phyloP scores from a whole-genome alignment of 78 protist species.

The Dictyostelium discoideum region dicty_2.7 NC_007091.3:376001-376500 shows the following conservation, averaged over 20 bases:
- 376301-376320: background rate
- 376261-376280: constrained; percentile 6
- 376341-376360: background rate
- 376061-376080: background rate
- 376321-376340: background rate
- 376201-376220: background rate
- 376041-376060: background rate
- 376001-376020: background rate
- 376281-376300: background rate
- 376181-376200: background rate
- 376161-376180: background rate
- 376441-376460: background rate
- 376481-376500: background rate
- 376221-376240: background rate
- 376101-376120: background rate
- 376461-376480: background rate
- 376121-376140: background rate
- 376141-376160: constrained; percentile 10
- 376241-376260: background rate
- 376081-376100: background rate
- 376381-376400: background rate
- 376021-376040: background rate
- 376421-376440: background rate
- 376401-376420: background rate
- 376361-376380: background rate